Base-by-base conservation (phyloP, 495 filamentous ascomycete genomes). In the Penicillium bovifimosum region DNA sequence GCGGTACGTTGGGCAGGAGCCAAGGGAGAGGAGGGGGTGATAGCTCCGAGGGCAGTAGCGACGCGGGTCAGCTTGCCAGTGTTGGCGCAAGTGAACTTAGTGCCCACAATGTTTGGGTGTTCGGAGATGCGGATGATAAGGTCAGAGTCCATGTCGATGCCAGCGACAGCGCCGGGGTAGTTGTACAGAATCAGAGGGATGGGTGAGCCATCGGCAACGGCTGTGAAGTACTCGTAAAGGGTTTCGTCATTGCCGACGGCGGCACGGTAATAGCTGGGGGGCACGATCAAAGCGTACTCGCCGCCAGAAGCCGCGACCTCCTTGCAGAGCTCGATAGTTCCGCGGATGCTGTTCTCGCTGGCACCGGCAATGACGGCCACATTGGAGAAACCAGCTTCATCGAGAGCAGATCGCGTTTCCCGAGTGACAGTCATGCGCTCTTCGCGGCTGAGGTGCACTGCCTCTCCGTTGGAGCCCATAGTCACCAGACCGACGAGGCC, bases 381-480 rank as follows among this genome's bases (percentile, higher is more conserved):
- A 35, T 87, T 69, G 9, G 70, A 70, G 78, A 87, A 93, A 40
- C 87, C 88, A 10, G 90, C 88, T 24, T 82, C 84, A 64, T 93
- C 86, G 33, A 95, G 79, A 34, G 89, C 89, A 55, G 86, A 81
- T n/a, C 90, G 82, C 9, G 88, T 91, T 31, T 88, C 87, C 56
- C 76, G 75, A 6, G 86, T 92, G 41, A 96, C 83, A n/a, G 77
- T 81, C 35, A 79, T 69, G 59, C 88, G 88, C 65, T 95, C 90
- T 29, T 81, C 76, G 31, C 81, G 81, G 47, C 83, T 86, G 51
- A 91, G 81, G 66, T 95, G 89, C 48, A 90, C 86, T 14, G 89
- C 89, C 72, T 95, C 90, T 17, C 90, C 90, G 65, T 95, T 95
- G 51, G 87, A 92, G 41, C 90, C 90, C 86, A 92, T 91, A 56